phyloP scores from a whole-genome alignment of 805 yeast genomes.

The Saturnispora halmiae region DNA sequence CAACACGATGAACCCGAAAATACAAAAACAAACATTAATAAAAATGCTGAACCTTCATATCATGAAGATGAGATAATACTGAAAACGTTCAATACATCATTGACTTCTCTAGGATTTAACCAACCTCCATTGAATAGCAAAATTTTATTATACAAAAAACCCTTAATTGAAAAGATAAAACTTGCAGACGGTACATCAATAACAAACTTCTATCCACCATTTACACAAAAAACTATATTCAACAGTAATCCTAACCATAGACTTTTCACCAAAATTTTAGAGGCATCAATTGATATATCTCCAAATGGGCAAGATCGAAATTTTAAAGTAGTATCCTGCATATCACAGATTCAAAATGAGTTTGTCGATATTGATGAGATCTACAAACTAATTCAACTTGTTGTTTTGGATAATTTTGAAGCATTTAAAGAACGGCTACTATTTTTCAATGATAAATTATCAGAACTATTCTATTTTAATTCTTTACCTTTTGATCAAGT shows the following conservation, averaged over 20 bases:
- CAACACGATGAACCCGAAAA: neutral
- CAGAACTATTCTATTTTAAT: constrained; percentile 12
- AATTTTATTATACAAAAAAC: neutral
- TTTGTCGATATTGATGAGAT: neutral
- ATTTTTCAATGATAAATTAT: constrained; percentile 15
- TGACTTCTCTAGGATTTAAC: neutral
- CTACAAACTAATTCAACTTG: constrained; percentile 3
- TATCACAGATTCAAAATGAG: neutral
- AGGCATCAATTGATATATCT: neutral
- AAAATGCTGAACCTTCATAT: no score
- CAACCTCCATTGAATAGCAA: neutral
- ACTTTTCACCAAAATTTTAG: neutral
- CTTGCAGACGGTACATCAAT: neutral
- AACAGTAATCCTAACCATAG: neutral
- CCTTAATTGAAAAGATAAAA: neutral
- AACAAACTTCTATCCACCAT: constrained; percentile 3
- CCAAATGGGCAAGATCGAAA: neutral
- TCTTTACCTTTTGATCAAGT: constrained; percentile 13
- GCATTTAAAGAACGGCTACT: constrained; percentile 18
- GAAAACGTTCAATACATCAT: no score
- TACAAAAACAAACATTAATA: neutral
- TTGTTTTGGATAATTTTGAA: constrained; percentile 12
- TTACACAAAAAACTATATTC: constrained; percentile 1
- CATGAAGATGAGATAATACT: no score
- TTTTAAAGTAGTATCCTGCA: neutral